phyloP scores from a whole-genome alignment of 164 flowering plant genomes.

The Magnolia sinica region DNA sequence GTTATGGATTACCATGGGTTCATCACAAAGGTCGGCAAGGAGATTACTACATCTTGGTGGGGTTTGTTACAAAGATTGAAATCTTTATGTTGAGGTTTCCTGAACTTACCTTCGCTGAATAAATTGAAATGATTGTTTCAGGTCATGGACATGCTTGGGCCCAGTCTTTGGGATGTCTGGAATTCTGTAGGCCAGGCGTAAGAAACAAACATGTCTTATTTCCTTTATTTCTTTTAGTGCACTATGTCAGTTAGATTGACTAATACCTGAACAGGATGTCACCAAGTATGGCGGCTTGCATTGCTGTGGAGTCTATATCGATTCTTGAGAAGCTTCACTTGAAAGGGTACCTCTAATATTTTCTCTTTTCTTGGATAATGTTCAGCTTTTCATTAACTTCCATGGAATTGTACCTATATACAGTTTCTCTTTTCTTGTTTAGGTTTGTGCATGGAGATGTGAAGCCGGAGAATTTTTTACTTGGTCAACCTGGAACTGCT shows the following conservation, averaged over 20 bases:
- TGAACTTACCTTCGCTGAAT: constrained; percentile 10
- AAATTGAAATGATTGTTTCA: constrained; percentile 25
- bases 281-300: constrained; percentile 80
- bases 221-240: neutral
- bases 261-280: constrained; percentile 64
- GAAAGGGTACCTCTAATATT: constrained; percentile 54
- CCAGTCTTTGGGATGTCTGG: constrained; percentile 97
- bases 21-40: constrained; percentile 89
- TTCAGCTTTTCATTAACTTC: neutral
- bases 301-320: constrained; percentile 93
- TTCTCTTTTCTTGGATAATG: neutral
- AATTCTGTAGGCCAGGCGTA: constrained; percentile 79
- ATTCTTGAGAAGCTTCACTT: constrained; percentile 86
- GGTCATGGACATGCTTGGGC: constrained; percentile 97
- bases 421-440: neutral
- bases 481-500: constrained; percentile 77
- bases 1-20: constrained; percentile 78
- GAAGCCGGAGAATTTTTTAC: constrained; percentile 92
- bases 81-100: neutral
- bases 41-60: constrained; percentile 82
- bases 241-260: constrained; percentile 8
- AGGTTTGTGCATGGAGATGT: constrained; percentile 99
- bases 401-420: neutral
- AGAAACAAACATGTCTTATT: constrained; percentile 19
- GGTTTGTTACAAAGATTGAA: constrained; percentile 13